Evolutionary conservation across 192 early-diverging fungal species (phyloP), one percentile per base, ranked within the genome.

Genomic region (Linnemannia hyalina): DNA sequence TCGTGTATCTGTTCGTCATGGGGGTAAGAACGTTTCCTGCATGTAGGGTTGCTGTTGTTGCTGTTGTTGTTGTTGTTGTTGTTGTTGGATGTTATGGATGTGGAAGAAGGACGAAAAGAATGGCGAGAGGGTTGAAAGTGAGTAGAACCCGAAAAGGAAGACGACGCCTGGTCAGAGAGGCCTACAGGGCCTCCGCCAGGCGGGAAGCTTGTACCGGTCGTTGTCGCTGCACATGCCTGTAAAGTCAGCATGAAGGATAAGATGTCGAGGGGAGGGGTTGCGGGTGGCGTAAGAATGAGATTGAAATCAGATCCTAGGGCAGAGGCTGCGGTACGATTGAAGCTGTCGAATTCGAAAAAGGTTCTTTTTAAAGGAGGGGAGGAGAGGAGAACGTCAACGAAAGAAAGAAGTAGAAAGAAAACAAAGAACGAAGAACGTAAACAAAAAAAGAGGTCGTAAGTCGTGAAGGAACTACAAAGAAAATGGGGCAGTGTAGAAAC

Each of bases 161-260:
- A 76, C 49, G 74, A 69, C 35, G 29, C 73, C 82, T 70, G 82
- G 60, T 36, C 69, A 65, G 81, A 73, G 47, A 26, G 77, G 18
- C 77, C 22, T 23, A 80, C 77, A 75, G 38, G 77, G 40, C 82
- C 54, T 74, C 76, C 76, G 41, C 77, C 82, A 79, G 82, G 77
- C 77, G 73, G 77, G 69, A 72, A 38, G 9, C 26, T 73, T 77
- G 77, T 85, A 74, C 74, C 68, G 73, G 82, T 85, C 72, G 77
- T 74, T 47, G 82, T 74, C 71, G 44, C 81, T 82, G 77, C 76
- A 75, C 82, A 83, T 83, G 82, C 70, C 74, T 81, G 80, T 44
- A 74, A 68, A 60, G 82, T 77, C 13, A 79, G 76, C 82, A 83
- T 83, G 82, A 79, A 79, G 82, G 68, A 80, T 65, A 82, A n/a